Evolutionary conservation across 345 rosid genomes (phyloP).

Genomic region (Populus alba): DNA sequence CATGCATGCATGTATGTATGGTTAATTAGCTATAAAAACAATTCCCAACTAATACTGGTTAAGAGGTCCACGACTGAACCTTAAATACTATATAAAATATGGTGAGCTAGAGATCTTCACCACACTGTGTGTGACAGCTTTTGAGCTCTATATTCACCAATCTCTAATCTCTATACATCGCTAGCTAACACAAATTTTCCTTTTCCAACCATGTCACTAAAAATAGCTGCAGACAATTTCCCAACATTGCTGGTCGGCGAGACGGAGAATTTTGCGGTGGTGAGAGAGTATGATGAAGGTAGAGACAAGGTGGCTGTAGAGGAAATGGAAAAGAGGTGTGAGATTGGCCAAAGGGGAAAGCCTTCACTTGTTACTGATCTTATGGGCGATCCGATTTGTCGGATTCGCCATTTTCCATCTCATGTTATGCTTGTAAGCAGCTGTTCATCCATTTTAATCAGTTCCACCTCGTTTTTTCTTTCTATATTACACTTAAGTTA

Average conservation of each 20-base stretch:
- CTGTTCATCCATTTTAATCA: neutral
- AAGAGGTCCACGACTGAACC: neutral
- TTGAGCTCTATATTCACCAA: neutral
- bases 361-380: slow-evolving; percentile 65
- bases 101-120: neutral
- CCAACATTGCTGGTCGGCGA: neutral
- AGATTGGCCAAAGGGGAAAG: slow-evolving; percentile 48
- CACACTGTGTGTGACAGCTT: neutral
- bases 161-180: neutral
- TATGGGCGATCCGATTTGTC: slow-evolving; percentile 68
- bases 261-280: slow-evolving; percentile 23
- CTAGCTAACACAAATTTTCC: neutral
- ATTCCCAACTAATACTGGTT: neutral
- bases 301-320: slow-evolving; percentile 59
- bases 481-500: neutral
- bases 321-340: slow-evolving; percentile 60
- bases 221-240: slow-evolving; percentile 33
- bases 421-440: slow-evolving; percentile 55
- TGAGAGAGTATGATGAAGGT: slow-evolving; percentile 60
- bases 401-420: slow-evolving; percentile 61
- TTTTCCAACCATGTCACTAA: slow-evolving; percentile 29
- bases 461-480: neutral
- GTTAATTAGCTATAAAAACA: neutral
- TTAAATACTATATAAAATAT: neutral
- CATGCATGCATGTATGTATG: neutral